Evolutionary conservation across 352 stramenopile genomes (phyloP).

Genomic region (Pythium sp.): DNA sequence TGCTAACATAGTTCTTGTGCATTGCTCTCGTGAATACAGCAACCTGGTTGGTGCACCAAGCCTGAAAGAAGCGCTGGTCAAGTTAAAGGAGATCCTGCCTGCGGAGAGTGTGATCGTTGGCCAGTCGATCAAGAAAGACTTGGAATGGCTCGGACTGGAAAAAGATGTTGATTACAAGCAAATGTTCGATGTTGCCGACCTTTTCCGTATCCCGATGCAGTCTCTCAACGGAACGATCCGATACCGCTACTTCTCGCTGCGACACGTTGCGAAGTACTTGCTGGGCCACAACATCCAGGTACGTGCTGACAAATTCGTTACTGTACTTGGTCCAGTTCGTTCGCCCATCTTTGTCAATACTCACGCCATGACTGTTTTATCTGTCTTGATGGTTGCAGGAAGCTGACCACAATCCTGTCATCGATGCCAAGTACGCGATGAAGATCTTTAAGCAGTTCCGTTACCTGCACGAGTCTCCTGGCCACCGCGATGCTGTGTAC

Average conservation of each 20-base stretch:
- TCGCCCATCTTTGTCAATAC: neutral
- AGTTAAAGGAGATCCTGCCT: conserved; percentile 76
- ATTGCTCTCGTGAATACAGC: conserved; percentile 21
- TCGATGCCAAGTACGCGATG: conserved; percentile 87
- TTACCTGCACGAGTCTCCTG: conserved; percentile 74
- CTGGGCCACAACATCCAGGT: conserved; percentile 80
- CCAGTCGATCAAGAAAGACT: conserved; percentile 92
- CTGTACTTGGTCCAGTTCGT: neutral
- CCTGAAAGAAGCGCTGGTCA: conserved; percentile 68
- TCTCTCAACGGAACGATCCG: conserved; percentile 66
- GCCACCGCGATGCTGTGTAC: conserved; percentile 73
- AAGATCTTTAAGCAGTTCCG: conserved; percentile 87
- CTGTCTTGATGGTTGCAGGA: conserved; percentile 28
- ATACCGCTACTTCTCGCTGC: conserved; percentile 84
- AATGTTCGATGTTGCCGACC: conserved; percentile 80
- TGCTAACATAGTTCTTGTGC: neutral
- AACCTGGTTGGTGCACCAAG: conserved; percentile 61
- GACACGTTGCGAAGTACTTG: conserved; percentile 81
- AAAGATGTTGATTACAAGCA: conserved; percentile 83
- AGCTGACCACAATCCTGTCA: conserved; percentile 80
- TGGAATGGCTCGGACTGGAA: conserved; percentile 87
- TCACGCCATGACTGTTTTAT: neutral
- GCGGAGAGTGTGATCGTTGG: conserved; percentile 88
- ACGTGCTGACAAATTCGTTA: neutral
- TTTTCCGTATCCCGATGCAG: conserved; percentile 83